Base-by-base conservation (phyloP, 176 grass and related monocot species). In the Elaeis guineensis region DNA sequence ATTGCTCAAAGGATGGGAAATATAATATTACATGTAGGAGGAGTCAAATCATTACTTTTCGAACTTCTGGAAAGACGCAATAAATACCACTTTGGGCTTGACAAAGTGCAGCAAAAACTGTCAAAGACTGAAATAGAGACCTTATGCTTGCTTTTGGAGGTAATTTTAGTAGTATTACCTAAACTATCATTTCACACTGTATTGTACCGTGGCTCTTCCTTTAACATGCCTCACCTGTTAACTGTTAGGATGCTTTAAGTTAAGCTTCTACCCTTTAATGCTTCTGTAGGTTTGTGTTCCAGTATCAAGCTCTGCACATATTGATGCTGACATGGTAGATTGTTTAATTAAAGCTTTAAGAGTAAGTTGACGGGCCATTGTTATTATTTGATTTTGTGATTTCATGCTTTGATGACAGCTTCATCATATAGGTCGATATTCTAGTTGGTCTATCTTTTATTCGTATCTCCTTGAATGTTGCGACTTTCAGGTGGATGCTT, bases 101-200 rank as follows among this genome's bases (percentile, higher is more conserved):
- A 73, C 73, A 77, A 48, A 72, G 25, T 62, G 50, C 77, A 73
- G 12, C 21, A 71, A 69, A 75, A 65, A n/a, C 20, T 91, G 22
- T 82, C 69, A 17, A 77, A 54, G 25, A 59, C 76, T 80, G 87
- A 97, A 85, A 61, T 82, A n/a, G 64, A 82, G 24, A 75, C 76
- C 21, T 68, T 97, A 53, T 91, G 92, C 65, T 80, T 91, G 77
- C 83, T 97, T 75, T 85, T 97, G 75, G 76, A 97, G 92, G 92
- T 97, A 85, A 39, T 44, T 44, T 9, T 44, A 12, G 9, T 12
- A 44, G 35, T 44, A 44, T 44, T 12, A 44, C 35, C 9, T 44
- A 44, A 44, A 44, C 35, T 44, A 44, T 14, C 11, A 9, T 2
- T 73, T 63, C 6, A n/a, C 5, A 57, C n/a, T 24, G 16, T 64